phyloP scores from a whole-genome alignment of 768 basidiomycete genomes.

The Mycena floridula region DNA sequence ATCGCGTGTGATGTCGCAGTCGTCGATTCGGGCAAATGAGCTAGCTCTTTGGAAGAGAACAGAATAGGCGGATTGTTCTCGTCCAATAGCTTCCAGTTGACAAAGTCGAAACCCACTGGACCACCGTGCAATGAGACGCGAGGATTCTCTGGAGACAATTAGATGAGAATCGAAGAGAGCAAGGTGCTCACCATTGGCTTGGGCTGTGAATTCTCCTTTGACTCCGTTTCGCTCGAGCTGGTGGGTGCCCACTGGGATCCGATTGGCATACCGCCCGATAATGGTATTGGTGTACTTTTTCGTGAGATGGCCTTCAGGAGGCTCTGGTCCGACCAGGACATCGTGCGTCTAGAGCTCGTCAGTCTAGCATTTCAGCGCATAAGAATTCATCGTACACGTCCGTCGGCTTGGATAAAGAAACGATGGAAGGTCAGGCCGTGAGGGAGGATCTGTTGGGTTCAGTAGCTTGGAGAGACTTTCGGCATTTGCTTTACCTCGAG shows the following conservation, averaged over 20 bases:
- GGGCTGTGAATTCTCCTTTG: conserved; percentile 37
- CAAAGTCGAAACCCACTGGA: conserved; percentile 54
- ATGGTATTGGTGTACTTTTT: conserved; percentile 71
- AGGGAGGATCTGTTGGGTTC: conserved; percentile 51
- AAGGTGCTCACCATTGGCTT: conserved; percentile 31
- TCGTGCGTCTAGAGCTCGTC: conserved; percentile 81
- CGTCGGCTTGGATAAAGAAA: conserved; percentile 58
- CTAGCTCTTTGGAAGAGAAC: conserved; percentile 50
- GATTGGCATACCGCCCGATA: conserved; percentile 69
- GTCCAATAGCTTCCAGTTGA: conserved; percentile 44
- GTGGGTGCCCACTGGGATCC: conserved; percentile 57
- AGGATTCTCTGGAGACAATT: conserved; percentile 30
- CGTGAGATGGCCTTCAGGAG: conserved; percentile 46
- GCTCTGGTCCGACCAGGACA: conserved; percentile 68
- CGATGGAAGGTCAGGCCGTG: conserved; percentile 66
- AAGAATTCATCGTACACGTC: conserved; percentile 36
- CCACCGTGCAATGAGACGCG: conserved; percentile 72
- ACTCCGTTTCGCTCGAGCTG: conserved; percentile 47
- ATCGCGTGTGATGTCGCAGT: conserved; percentile 33
- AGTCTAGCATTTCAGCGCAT: background rate
- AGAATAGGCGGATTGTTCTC: conserved; percentile 35
- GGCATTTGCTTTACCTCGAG: conserved; percentile 45
- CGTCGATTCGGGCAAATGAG: conserved; percentile 29
- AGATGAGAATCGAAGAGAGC: background rate
- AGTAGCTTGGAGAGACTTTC: no score